phyloP scores from a whole-genome alignment of 2,329 filamentous ascomycete genomes.

The Remersonia thermophila region DNA sequence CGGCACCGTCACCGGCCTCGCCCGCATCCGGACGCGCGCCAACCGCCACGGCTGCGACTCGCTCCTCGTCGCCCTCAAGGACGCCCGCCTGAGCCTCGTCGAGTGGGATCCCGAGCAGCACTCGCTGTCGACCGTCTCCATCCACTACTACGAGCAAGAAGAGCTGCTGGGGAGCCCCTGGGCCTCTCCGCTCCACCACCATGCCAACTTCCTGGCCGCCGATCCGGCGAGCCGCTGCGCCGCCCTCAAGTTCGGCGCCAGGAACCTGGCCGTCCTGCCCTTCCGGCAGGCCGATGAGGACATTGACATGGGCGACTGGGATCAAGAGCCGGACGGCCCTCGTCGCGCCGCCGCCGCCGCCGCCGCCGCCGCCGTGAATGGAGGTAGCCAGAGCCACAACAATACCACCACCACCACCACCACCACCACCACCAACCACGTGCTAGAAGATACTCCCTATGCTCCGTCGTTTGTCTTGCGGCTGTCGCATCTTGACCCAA shows the following conservation, averaged over 20 bases:
- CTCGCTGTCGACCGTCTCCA: slow-evolving; percentile 75
- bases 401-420: no score
- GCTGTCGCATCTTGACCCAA: slow-evolving; percentile 76
- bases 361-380: slow-evolving; percentile 30
- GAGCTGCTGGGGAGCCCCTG: slow-evolving; percentile 75
- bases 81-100: slow-evolving; percentile 84
- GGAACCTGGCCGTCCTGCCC: slow-evolving; percentile 84
- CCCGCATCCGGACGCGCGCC: slow-evolving; percentile 58
- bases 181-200: slow-evolving; percentile 62
- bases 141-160: slow-evolving; percentile 97
- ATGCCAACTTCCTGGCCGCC: slow-evolving; percentile 69
- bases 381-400: slow-evolving; percentile 30
- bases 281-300: slow-evolving; percentile 81
- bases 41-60: slow-evolving; percentile 74
- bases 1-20: slow-evolving; percentile 74
- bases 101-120: slow-evolving; percentile 83
- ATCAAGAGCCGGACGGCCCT: slow-evolving; percentile 65
- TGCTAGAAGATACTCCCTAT: slow-evolving; percentile 57
- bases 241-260: slow-evolving; percentile 79
- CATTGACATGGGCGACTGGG: slow-evolving; percentile 83
- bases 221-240: slow-evolving; percentile 91
- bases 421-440: no score
- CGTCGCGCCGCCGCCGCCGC: slow-evolving; percentile 38
- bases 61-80: slow-evolving; percentile 71
- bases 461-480: slow-evolving; percentile 85